Evolutionary conservation across 306 rosid genomes (phyloP), one percentile per base, ranked within the genome.

Genomic region (Spatholobus suberectus): DNA sequence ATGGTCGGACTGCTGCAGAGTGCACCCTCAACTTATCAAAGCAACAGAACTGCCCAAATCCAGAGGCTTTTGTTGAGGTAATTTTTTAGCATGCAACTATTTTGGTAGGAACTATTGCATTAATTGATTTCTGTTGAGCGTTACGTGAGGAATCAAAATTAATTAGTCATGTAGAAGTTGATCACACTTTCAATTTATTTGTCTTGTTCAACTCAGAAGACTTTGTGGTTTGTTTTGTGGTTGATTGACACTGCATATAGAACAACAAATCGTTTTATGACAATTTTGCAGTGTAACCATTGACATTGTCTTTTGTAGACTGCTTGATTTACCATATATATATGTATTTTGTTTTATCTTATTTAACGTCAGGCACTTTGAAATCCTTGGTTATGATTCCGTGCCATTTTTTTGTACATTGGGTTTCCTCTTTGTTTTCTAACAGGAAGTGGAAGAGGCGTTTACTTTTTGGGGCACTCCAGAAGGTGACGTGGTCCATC

Each of bases 1-100:
- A 94, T 87, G 98, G 98, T 27, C 92, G 90, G 62, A 90, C 91
- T 59, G 98, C 91, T 66, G 98, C 98, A 6, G 97, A 94, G 77
- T 77, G 94, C 84, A 67, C 98, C 5, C 93, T 94, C 40, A 90
- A 84, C 78, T 88, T 94, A 66, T 89, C 97, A n/a, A 89, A 90
- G 86, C 89, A 87, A 83, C 97, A 94, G 85, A 92, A 89, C 79
- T 94, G 98, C 86, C 98, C 98, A 14, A 72, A 92, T 87, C 98
- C 97, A 35, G 83, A 86, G 84, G 97, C 97, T 41, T 92, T 92
- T 78, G 76, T 94, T 80, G 88, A 90, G 98, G 98, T 94, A 86
- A 80, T 18, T 18, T 13, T 15, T 81, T 15, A 44, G 4, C 44
- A 27, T 57, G 40, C 59, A 66, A 67, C 32, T 41, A 5, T 18